phyloP scores from a whole-genome alignment of 306 rosid genomes.

The Argentina anserina region DNA sequence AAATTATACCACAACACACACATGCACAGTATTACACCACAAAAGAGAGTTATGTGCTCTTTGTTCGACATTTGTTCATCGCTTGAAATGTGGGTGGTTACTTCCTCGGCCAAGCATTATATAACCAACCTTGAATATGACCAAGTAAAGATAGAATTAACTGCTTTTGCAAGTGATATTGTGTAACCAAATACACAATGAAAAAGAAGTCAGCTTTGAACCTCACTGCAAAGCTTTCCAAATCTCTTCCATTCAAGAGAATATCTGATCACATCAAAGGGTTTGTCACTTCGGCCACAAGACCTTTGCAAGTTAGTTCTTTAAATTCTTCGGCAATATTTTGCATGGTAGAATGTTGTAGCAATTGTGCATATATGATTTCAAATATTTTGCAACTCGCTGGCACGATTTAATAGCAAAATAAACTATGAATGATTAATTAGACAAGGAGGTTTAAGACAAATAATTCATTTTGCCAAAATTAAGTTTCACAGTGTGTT shows the following conservation, averaged over 20 bases:
- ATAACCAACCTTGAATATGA: neutral
- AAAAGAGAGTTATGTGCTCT: slow-evolving; percentile 22
- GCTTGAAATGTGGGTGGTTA: slow-evolving; percentile 1
- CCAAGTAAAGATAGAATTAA: slow-evolving; percentile 2
- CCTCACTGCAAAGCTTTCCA: slow-evolving; percentile 23
- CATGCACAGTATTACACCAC: neutral
- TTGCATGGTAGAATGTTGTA: neutral
- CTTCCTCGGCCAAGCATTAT: neutral
- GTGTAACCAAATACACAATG: neutral
- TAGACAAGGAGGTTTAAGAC: neutral
- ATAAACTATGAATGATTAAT: neutral
- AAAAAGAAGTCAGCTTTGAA: slow-evolving; percentile 26
- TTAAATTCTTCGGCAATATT: neutral
- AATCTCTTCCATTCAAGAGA: neutral
- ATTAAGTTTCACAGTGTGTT: neutral
- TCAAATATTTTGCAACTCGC: neutral
- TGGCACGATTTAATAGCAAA: neutral
- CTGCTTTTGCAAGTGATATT: neutral
- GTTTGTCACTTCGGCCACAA: slow-evolving; percentile 31
- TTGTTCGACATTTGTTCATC: slow-evolving; percentile 13
- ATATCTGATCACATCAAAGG: slow-evolving; percentile 2
- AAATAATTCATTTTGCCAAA: neutral
- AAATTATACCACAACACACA: neutral
- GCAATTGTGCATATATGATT: neutral
- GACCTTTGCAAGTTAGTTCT: slow-evolving; percentile 43